phyloP scores from a whole-genome alignment of 192 early-diverging fungal species.

The Coemansia sp. region DNA sequence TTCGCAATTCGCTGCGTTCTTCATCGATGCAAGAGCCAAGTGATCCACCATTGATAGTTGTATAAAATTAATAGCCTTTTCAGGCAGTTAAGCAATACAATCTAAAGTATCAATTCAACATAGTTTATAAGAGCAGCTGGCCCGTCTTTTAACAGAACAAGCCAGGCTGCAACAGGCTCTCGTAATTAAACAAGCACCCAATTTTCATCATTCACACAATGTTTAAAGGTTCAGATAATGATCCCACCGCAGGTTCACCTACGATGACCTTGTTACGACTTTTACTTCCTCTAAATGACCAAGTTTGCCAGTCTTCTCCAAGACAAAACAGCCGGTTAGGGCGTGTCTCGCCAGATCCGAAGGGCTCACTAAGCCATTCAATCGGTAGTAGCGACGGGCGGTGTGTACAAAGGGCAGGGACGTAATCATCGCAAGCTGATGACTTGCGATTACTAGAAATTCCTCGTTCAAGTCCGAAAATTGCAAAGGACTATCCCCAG shows the following conservation, averaged over 20 bases:
- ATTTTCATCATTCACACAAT: not conserved
- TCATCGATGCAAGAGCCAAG: slow-evolving; percentile 73
- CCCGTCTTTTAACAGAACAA: not conserved
- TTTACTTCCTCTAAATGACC: slow-evolving; percentile 88
- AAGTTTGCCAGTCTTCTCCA: slow-evolving; percentile 76
- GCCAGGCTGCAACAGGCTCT: not conserved
- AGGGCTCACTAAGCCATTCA: slow-evolving; percentile 81
- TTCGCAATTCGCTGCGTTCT: slow-evolving; percentile 77
- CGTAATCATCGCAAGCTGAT: slow-evolving; percentile 79
- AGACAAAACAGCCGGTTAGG: slow-evolving; percentile 26
- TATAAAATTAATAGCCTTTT: slow-evolving; percentile 23
- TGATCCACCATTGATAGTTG: slow-evolving; percentile 67
- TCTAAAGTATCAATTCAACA: not conserved
- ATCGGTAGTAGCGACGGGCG: slow-evolving; percentile 79
- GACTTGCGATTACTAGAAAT: slow-evolving; percentile 80
- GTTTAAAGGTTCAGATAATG: slow-evolving; percentile 46
- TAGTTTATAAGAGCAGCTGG: not conserved
- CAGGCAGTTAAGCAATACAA: not conserved
- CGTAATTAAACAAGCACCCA: not conserved
- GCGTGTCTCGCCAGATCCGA: slow-evolving; percentile 59
- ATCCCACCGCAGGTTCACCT: slow-evolving; percentile 75
- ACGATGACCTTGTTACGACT: slow-evolving; percentile 81
- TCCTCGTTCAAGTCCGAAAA: slow-evolving; percentile 79
- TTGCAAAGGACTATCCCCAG: slow-evolving; percentile 80
- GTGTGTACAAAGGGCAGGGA: slow-evolving; percentile 81